Evolutionary conservation across 2,329 filamentous ascomycete genomes (phyloP), one percentile per base, ranked within the genome.

Genomic region (Alternaria conjuncta): DNA sequence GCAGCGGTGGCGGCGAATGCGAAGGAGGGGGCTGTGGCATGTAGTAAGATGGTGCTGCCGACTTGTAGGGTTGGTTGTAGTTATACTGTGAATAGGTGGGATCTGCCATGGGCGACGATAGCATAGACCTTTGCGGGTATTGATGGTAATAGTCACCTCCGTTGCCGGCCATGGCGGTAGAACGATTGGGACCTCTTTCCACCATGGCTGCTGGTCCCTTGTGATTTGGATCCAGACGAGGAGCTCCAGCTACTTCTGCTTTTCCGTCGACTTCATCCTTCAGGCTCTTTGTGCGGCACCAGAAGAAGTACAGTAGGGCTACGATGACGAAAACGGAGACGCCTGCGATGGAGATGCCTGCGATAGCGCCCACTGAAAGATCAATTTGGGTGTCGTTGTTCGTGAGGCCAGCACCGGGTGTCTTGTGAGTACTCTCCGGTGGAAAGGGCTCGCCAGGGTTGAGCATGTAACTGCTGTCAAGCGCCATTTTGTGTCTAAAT

Each of bases 301-400:
- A 73, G 63, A 71, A 75, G 66, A 74, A 76, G 68, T 75, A 70
- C 7, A 75, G 65, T 0, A 72, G 60, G 9, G 68, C 71, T 4
- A 60, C 71, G 0, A 75, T 65, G 13, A 72, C 43, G 3, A 75
- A 13, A 8, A 71, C 65, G 21, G 60, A 49, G 6, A 75, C 51
- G 5, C 86, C 88, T 44, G 87, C 89, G 45, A 89, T 82, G 81
- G 86, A 90, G 77, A 92, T 82, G 1, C 81, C 82, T 1, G 76
- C 81, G 23, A 84, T 82, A 2, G 80, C 78, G 25, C 81, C 81
- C 7, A 68, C 64, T 15, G 75, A 72, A 8, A 84, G 70, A 4
- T 62, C 63, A 41, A 41, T 41, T 28, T 53, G 49, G 21, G 51
- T 53, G 6, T 28, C 36, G 7, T n/a, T 43, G 18, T 30, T 41